A percentile compares a stretch with the other conserved stretches of the same genome.
Conservation (phyloP, 768 basidiomycete species). For the Arthromyces matolae region DNA sequence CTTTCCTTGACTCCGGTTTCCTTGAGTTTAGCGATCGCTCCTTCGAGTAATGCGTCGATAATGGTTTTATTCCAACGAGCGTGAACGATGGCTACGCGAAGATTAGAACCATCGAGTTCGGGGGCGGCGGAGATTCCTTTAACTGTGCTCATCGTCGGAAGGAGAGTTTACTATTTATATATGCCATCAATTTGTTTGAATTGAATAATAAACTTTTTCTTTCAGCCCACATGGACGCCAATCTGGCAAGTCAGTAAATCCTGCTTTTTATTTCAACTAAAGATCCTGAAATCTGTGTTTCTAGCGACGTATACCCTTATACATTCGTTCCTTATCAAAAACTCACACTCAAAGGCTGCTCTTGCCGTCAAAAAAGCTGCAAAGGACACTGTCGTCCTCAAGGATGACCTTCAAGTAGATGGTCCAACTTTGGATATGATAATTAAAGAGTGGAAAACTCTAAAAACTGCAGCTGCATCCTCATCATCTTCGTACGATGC, state of each 20-base stretch:
- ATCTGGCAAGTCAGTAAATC: conserved; percentile 46
- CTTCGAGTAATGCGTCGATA: conserved; percentile 80
- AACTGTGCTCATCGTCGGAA: conserved; percentile 53
- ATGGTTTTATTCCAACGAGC: conserved; percentile 92
- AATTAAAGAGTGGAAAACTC: conserved; percentile 58
- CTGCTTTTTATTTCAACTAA: neutral
- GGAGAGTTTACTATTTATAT: conserved; percentile 7
- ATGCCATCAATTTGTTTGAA: neutral
- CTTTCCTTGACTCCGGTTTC: conserved; percentile 81
- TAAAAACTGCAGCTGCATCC: conserved; percentile 22
- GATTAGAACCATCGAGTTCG: conserved; percentile 71
- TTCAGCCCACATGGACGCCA: conserved; percentile 39
- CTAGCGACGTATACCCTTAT: conserved; percentile 75
- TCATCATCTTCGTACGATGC: conserved; percentile 17
- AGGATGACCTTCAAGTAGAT: conserved; percentile 45
- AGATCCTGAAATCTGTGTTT: conserved; percentile 3
- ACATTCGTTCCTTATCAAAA: conserved; percentile 66
- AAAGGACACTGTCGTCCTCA: conserved; percentile 55
- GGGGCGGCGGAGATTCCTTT: conserved; percentile 70
- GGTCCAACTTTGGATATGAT: conserved; percentile 63
- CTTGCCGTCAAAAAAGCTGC: conserved; percentile 72
- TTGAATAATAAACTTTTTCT: conserved; percentile 12
- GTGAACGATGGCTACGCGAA: conserved; percentile 91
- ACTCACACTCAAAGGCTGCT: conserved; percentile 67
- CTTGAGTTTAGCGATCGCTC: conserved; percentile 76